Base-by-base conservation (phyloP, 139 green algal species). In the Parachlorella kessleri region DNA sequence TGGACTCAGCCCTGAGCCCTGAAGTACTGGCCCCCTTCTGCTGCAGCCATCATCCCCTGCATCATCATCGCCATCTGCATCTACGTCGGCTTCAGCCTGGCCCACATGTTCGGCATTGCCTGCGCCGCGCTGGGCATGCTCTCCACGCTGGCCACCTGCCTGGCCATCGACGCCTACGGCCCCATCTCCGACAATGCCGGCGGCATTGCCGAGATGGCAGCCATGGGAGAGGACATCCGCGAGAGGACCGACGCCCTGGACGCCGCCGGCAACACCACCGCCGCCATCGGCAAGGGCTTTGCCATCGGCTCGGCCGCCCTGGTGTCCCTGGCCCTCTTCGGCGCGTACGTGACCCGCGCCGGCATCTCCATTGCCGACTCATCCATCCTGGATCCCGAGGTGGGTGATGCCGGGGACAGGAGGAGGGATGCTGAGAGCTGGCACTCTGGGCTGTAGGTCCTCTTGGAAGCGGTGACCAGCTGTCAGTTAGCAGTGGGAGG, bases 261-360 rank as follows among this genome's bases (percentile, higher is more conserved):
- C 78, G 92, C 96, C 69, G 96, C 96, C 21, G 96, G 96, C 81
- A 99, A 99, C 94, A 99, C 96, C 81, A 99, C 96, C 39, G 96
- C 96, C 79, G 96, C 96, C 84, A 98, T 99, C 77, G 96, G 96
- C 77, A 99, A 99, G 87, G 95, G 96, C 79, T 99, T 99, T 84
- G 96, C 96, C 81, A 99, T 98, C 75, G 96, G 96, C 78, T 99
- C 96, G 3, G 96, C 96, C 64, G 96, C 96, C 0, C 93, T 99
- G 4, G 96, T 99, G 75, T 99, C 96, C 32, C 92, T 99, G 66
- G 96, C 96, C 4, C 92, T 99, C 68, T 99, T 99, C 77, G 96
- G 96, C 66, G 96, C 96, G 72, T 99, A 97, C 78, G 80, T 98
- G 65, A 97, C 89, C 1, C 92, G 93, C 53, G 91, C 94, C 54